Evolutionary conservation across 768 basidiomycete genomes (phyloP).

Genomic region (Amanita inopinata): DNA sequence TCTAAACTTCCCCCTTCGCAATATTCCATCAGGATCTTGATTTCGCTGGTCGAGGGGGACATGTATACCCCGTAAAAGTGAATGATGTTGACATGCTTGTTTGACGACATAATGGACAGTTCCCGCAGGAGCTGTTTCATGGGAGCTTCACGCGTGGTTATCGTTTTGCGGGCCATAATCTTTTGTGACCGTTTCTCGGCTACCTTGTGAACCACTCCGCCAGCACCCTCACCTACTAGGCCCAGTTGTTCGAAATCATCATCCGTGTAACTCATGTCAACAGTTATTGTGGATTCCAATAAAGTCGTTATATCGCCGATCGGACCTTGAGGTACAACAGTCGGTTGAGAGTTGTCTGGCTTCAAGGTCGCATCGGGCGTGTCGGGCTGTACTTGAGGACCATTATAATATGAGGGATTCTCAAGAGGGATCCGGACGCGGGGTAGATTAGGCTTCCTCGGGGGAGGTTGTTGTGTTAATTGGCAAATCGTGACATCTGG

Average conservation of each 20-base stretch:
- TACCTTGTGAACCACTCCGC: constrained; percentile 94
- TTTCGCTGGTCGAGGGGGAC: constrained; percentile 79
- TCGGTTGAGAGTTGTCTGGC: constrained; percentile 1
- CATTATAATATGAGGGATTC: constrained; percentile 7
- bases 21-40: constrained; percentile 92
- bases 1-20: constrained; percentile 87
- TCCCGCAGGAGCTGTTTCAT: constrained; percentile 90
- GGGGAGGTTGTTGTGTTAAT: not conserved
- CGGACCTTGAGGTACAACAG: constrained; percentile 6
- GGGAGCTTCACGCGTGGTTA: constrained; percentile 84
- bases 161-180: constrained; percentile 92
- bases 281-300: no score
- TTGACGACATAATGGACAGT: constrained; percentile 79
- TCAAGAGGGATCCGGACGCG: not conserved
- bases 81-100: constrained; percentile 80
- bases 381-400: constrained; percentile 4
- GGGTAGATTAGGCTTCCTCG: not conserved
- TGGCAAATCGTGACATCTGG: constrained; percentile 6
- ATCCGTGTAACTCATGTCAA: constrained; percentile 43
- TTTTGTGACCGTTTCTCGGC: constrained; percentile 68
- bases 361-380: constrained; percentile 3
- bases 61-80: constrained; percentile 89
- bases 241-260: constrained; percentile 64
- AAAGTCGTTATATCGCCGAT: constrained; percentile 8
- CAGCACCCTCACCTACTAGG: constrained; percentile 89